A percentile compares a stretch with the other conserved stretches of the same genome.
These are phyloP conservation scores for Cutaneotrichosporon daszewskae DNA, from an alignment of 1,284 basidiomycete species.

Conservation along the genomic window DNA sequence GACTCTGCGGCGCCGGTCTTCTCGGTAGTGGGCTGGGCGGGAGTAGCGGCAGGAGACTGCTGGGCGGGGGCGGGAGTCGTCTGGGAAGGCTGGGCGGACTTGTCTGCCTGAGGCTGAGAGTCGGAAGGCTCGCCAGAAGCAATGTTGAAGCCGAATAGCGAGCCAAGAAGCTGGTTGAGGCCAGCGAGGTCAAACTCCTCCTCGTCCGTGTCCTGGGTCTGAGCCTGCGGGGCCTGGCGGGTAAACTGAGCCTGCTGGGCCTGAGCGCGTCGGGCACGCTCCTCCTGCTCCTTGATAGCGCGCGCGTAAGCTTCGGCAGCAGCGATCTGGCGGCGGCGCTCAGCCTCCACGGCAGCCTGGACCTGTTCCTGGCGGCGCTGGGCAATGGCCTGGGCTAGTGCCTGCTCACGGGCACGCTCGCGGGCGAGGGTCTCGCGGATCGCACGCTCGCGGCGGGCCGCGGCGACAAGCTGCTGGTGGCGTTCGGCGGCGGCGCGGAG, in stretches of 20 bases:
- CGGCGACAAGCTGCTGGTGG: slow-evolving; percentile 8
- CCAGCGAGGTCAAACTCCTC: slow-evolving; percentile 19
- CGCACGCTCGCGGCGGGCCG: slow-evolving; percentile 14
- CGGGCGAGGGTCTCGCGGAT: slow-evolving; percentile 11
- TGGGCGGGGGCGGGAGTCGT: neutral
- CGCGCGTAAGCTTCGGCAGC: slow-evolving; percentile 19
- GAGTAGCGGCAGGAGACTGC: neutral
- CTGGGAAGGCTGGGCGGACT: slow-evolving; percentile 1
- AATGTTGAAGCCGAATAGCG: slow-evolving; percentile 37
- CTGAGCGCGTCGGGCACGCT: slow-evolving; percentile 6
- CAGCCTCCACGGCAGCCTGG: slow-evolving; percentile 6
- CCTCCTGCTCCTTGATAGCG: slow-evolving; percentile 4
- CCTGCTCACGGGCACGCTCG: slow-evolving; percentile 16
- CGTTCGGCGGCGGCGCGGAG: slow-evolving; percentile 15
- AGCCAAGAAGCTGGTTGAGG: slow-evolving; percentile 31
- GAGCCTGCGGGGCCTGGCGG: slow-evolving; percentile 7
- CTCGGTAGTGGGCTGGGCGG: neutral
- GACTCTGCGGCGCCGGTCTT: neutral
- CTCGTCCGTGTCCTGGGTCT: slow-evolving; percentile 4
- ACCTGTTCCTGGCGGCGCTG: slow-evolving; percentile 10
- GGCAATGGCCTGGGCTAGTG: slow-evolving; percentile 9
- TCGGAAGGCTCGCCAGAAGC: slow-evolving; percentile 11
- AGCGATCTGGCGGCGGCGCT: slow-evolving; percentile 14
- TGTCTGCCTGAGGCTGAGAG: slow-evolving; percentile 10
- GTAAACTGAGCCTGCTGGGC: neutral